Evolutionary conservation across 345 rosid species (phyloP).

Genomic region (Noccaea caerulescens): DNA sequence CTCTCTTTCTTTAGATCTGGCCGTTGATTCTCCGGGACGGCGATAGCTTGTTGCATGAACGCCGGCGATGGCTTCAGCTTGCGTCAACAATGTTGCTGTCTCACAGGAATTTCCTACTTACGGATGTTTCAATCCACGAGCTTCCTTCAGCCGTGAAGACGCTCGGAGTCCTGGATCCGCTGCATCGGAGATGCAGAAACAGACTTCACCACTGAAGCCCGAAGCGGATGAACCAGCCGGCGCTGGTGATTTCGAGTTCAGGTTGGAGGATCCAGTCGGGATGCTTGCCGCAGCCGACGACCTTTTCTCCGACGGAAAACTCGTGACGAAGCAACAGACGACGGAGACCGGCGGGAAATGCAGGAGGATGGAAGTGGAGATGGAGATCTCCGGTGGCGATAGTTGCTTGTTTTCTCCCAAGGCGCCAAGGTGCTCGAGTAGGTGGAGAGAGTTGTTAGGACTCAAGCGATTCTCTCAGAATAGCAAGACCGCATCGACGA

Average conservation of each 20-base stretch:
- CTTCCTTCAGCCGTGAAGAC: constrained; percentile 60
- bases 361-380: constrained; percentile 43
- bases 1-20: constrained; percentile 37
- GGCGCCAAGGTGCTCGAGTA: constrained; percentile 85
- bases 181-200: constrained; percentile 11
- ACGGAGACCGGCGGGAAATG: constrained; percentile 41
- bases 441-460: constrained; percentile 94
- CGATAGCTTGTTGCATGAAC: constrained; percentile 31
- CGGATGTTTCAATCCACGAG: constrained; percentile 71
- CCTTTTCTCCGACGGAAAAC: constrained; percentile 85
- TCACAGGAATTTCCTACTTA: constrained; percentile 67
- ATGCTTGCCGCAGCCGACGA: constrained; percentile 84
- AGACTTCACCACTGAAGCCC: neutral
- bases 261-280: constrained; percentile 65
- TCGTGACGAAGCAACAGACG: constrained; percentile 53
- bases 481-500: constrained; percentile 29
- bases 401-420: constrained; percentile 66
- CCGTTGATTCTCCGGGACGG: constrained; percentile 28
- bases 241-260: constrained; percentile 76
- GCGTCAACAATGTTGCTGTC: constrained; percentile 66
- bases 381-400: constrained; percentile 54
- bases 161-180: constrained; percentile 37
- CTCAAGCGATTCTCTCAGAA: constrained; percentile 63
- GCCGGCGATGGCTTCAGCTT: constrained; percentile 77
- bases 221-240: constrained; percentile 30